Percentiles rank a stretch among this genome's conserved stretches.
These are phyloP conservation scores for Pontederia crassipes DNA, from an alignment of 176 grass and related monocot species.

Conservation along the genomic window DNA sequence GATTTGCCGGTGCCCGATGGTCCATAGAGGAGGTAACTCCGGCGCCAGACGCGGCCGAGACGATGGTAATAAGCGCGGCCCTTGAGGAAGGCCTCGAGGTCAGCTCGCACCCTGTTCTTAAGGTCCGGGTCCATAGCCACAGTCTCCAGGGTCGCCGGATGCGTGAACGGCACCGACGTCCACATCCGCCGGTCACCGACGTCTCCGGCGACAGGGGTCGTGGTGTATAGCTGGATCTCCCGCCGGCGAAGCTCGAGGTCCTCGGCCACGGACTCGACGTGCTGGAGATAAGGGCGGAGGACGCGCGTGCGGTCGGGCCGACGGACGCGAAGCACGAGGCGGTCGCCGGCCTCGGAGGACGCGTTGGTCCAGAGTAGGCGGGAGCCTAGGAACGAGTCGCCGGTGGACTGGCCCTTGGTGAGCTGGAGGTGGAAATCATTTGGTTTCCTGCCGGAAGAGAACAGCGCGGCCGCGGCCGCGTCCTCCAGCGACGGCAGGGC, in stretches of 20 bases:
- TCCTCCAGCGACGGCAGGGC: conserved; percentile 43
- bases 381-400: conserved; percentile 43
- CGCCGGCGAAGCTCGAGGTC: conserved; percentile 41
- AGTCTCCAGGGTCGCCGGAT: conserved; percentile 61
- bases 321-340: conserved; percentile 39
- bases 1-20: conserved; percentile 78
- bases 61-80: conserved; percentile 67
- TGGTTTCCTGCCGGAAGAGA: conserved; percentile 28
- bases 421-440: conserved; percentile 33
- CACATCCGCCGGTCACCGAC: conserved; percentile 22
- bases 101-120: conserved; percentile 47
- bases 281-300: conserved; percentile 53
- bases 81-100: conserved; percentile 67
- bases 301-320: conserved; percentile 49
- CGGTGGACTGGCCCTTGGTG: conserved; percentile 19
- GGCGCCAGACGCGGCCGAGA: conserved; percentile 70
- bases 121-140: conserved; percentile 81
- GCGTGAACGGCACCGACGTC: conserved; percentile 53
- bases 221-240: conserved; percentile 44
- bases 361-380: conserved; percentile 28
- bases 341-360: neutral
- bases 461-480: conserved; percentile 25
- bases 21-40: conserved; percentile 83
- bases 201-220: conserved; percentile 8
- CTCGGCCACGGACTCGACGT: conserved; percentile 56